Evolutionary conservation across 192 early-diverging fungal species (phyloP).

Genomic region (Chytriomyces sp.): DNA sequence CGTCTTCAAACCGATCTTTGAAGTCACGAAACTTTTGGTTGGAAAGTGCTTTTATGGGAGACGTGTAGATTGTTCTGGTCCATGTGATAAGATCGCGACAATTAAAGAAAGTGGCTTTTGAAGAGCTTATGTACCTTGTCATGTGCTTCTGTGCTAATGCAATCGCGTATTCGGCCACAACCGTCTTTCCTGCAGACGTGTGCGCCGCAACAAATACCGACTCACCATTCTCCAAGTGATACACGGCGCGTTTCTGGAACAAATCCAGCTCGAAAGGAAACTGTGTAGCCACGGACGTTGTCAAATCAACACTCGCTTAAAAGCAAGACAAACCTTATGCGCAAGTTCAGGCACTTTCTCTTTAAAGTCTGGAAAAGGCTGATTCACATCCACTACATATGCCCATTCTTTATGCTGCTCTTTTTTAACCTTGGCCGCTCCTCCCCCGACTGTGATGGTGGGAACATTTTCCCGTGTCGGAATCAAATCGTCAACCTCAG

Average conservation of each 20-base stretch:
- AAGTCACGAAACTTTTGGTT: constrained; percentile 99
- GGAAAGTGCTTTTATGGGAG: constrained; percentile 97
- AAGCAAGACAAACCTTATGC: constrained; percentile 50
- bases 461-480: not conserved
- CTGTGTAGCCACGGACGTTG: constrained; percentile 25
- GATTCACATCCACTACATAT: constrained; percentile 85
- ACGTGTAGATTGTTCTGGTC: constrained; percentile 87
- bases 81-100: constrained; percentile 2
- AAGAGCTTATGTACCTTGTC: constrained; percentile 64
- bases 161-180: constrained; percentile 98
- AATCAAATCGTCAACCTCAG: constrained; percentile 24
- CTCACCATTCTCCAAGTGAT: constrained; percentile 92
- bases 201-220: constrained; percentile 98
- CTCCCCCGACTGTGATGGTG: not conserved
- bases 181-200: constrained; percentile 98
- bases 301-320: constrained; percentile 1
- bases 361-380: constrained; percentile 87
- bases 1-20: constrained; percentile 80
- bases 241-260: constrained; percentile 97
- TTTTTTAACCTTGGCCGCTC: constrained; percentile 10
- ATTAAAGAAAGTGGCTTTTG: not conserved
- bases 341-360: constrained; percentile 90
- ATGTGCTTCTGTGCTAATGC: constrained; percentile 91
- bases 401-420: constrained; percentile 69
- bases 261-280: constrained; percentile 95